Conservation (phyloP, 441 rosid genomes). For the Viola pubescens region DNA sequence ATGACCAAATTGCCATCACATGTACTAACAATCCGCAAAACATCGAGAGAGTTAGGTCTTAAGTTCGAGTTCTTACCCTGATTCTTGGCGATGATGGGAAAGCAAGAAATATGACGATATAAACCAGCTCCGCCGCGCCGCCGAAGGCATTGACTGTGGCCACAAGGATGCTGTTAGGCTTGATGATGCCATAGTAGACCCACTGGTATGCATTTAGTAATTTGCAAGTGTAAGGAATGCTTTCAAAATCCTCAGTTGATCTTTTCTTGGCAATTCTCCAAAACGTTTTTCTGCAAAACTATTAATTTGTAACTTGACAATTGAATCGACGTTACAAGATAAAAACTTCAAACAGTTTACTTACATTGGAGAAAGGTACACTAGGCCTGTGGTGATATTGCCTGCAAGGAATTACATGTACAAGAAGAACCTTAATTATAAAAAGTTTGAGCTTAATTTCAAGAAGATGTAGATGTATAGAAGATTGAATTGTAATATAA, state of each 20-base stretch:
- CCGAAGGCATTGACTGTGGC: slow-evolving; percentile 59
- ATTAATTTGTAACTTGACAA: neutral
- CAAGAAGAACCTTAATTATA: too few relatives aligned
- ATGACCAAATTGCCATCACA: too few relatives aligned
- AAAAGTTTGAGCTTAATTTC: neutral
- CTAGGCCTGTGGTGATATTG: slow-evolving; percentile 47
- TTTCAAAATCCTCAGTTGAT: slow-evolving; percentile 53
- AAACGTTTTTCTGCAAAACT: slow-evolving; percentile 34
- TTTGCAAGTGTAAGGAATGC: slow-evolving; percentile 44
- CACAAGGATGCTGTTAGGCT: slow-evolving; percentile 39
- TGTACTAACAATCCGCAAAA: neutral
- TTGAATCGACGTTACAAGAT: neutral
- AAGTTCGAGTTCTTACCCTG: slow-evolving; percentile 22
- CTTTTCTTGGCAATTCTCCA: slow-evolving; percentile 42
- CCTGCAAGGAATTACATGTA: slow-evolving; percentile 31
- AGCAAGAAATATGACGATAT: neutral
- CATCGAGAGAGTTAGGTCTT: neutral
- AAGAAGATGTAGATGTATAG: neutral
- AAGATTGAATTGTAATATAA: neutral
- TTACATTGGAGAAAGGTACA: slow-evolving; percentile 52
- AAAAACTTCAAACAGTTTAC: slow-evolving; percentile 4
- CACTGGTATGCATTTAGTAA: slow-evolving; percentile 44
- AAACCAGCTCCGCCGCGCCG: slow-evolving; percentile 23
- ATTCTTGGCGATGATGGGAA: slow-evolving; percentile 21
- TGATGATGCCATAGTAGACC: slow-evolving; percentile 49